Percentiles rank a stretch among this genome's conserved stretches.
These are phyloP conservation scores for Podila clonocystis DNA, from an alignment of 192 early-diverging fungal species.

Conservation along the genomic window DNA sequence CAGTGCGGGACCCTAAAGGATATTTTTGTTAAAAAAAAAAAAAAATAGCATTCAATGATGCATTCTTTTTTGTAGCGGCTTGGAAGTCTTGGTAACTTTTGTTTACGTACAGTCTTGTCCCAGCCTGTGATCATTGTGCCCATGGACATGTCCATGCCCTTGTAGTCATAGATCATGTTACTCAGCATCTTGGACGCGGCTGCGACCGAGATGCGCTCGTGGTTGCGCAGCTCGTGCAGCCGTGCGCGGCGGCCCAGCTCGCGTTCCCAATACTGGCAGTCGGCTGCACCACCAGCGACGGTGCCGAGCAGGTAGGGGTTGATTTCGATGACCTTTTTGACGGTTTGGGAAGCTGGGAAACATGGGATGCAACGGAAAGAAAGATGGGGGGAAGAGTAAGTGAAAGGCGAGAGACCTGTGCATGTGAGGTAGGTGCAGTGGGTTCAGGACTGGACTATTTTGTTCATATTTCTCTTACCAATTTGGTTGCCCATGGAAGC, in stretches of 20 bases:
- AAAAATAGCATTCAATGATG: too few relatives aligned
- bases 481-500: slow-evolving; percentile 93
- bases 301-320: slow-evolving; percentile 98
- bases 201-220: slow-evolving; percentile 97
- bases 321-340: slow-evolving; percentile 99
- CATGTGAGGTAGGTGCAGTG: not conserved
- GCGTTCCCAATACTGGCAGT: slow-evolving; percentile 98
- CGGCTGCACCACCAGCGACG: slow-evolving; percentile 99
- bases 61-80: too few relatives aligned
- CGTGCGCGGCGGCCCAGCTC: slow-evolving; percentile 96
- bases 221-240: slow-evolving; percentile 96
- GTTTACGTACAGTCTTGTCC: slow-evolving; percentile 96
- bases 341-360: slow-evolving; percentile 85
- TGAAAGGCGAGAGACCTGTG: not conserved
- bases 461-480: slow-evolving; percentile 57
- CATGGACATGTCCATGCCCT: slow-evolving; percentile 99
- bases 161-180: slow-evolving; percentile 98
- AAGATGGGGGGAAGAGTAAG: not conserved
- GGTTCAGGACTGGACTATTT: too few relatives aligned
- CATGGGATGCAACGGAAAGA: slow-evolving; percentile 6
- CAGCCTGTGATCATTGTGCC: slow-evolving; percentile 99
- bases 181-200: slow-evolving; percentile 96
- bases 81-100: too few relatives aligned
- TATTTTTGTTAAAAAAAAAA: too few relatives aligned
- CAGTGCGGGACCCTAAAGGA: slow-evolving; percentile 91